phyloP scores from a whole-genome alignment of 2,329 filamentous ascomycete species.

The Trichoderma brevicompactum region DNA sequence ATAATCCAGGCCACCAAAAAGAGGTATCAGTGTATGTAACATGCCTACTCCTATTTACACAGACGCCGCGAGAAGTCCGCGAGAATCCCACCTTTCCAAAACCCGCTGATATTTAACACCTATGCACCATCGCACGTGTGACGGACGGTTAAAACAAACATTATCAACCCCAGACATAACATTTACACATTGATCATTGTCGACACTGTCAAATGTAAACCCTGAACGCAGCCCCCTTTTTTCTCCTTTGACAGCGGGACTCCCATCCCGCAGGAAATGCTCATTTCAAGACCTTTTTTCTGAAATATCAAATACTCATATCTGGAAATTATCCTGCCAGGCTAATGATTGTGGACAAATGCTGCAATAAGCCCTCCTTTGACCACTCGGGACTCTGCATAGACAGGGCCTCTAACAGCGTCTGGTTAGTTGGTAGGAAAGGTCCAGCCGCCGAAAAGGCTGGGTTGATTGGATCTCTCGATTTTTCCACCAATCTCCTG shows the following conservation, averaged over 20 bases:
- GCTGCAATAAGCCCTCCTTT: slow-evolving; percentile 68
- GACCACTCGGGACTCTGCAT: slow-evolving; percentile 66
- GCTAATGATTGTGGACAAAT: slow-evolving; percentile 63
- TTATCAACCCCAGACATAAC: slow-evolving; percentile 27
- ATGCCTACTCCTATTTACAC: slow-evolving; percentile 36
- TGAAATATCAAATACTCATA: background rate
- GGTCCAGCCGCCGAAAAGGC: slow-evolving; percentile 59
- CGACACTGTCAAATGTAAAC: slow-evolving; percentile 16
- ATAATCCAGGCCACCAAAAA: slow-evolving; percentile 29
- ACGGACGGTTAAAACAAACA: slow-evolving; percentile 28
- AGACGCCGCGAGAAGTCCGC: slow-evolving; percentile 28
- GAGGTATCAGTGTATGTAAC: slow-evolving; percentile 37
- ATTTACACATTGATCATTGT: slow-evolving; percentile 31
- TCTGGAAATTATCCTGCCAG: slow-evolving; percentile 32
- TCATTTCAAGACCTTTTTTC: slow-evolving; percentile 3
- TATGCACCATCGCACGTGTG: slow-evolving; percentile 33
- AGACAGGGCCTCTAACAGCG: slow-evolving; percentile 67
- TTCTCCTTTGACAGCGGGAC: background rate
- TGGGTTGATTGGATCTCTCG: slow-evolving; percentile 58
- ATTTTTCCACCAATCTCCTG: slow-evolving; percentile 71
- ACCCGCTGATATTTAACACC: slow-evolving; percentile 29
- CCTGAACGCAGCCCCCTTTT: slow-evolving; percentile 8
- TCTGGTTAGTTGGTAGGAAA: slow-evolving; percentile 68
- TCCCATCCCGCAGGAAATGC: slow-evolving; percentile 4
- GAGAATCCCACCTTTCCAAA: slow-evolving; percentile 31